Evolutionary conservation across 306 rosid genomes (phyloP).

Genomic region (Astragalus membranaceus): DNA sequence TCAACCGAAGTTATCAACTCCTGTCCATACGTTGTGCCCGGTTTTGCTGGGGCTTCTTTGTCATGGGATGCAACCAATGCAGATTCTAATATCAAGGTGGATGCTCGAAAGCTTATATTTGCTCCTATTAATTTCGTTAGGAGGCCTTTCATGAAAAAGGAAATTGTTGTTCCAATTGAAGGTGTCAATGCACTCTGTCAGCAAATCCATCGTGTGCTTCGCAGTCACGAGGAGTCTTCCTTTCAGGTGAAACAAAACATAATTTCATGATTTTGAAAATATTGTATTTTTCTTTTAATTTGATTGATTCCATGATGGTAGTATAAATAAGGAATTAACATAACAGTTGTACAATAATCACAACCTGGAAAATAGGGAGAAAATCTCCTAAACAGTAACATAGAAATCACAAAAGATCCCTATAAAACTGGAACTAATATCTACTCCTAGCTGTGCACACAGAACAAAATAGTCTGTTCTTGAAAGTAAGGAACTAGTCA

Average conservation of each 20-base stretch:
- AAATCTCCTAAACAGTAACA: neutral
- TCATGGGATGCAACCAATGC: conserved; percentile 49
- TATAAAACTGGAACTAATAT: neutral
- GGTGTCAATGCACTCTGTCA: conserved; percentile 76
- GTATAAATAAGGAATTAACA: neutral
- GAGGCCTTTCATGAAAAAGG: conserved; percentile 74
- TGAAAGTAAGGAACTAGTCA: too few species aligned
- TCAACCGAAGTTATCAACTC: conserved; percentile 70
- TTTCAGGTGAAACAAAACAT: conserved; percentile 54
- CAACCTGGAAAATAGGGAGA: neutral
- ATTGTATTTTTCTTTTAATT: neutral
- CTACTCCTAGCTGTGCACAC: neutral
- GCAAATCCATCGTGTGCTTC: conserved; percentile 49
- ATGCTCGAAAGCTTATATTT: conserved; percentile 54
- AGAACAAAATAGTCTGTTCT: too few species aligned
- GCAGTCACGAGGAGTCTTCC: conserved; percentile 68
- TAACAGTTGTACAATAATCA: neutral
- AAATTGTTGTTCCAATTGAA: conserved; percentile 73
- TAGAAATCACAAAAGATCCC: neutral
- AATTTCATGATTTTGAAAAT: neutral
- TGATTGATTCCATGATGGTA: neutral
- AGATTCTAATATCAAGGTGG: conserved; percentile 40
- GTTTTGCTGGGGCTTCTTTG: conserved; percentile 57
- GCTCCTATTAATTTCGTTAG: conserved; percentile 67
- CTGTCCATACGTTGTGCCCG: conserved; percentile 75